A percentile compares a stretch with the other conserved stretches of the same genome.
These are phyloP conservation scores for Amanita molliuscula DNA, from an alignment of 768 basidiomycete genomes.

Conservation along the genomic window DNA sequence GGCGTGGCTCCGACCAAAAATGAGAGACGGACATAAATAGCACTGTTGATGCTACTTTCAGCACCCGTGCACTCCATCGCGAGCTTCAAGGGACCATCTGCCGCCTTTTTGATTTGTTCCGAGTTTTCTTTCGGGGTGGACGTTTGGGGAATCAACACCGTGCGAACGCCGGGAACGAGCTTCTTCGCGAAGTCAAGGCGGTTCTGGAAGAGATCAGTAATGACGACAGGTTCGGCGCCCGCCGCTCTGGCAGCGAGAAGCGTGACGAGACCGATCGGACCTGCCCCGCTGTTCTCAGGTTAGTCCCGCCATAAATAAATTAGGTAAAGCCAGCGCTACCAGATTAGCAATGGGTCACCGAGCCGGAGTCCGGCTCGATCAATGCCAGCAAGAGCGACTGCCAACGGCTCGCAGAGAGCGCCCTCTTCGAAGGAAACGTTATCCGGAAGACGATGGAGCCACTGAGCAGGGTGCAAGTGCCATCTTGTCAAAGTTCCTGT, in stretches of 20 bases:
- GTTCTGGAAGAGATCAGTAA: conserved; percentile 56
- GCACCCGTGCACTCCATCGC: conserved; percentile 58
- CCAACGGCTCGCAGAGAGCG: conserved; percentile 55
- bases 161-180: conserved; percentile 46
- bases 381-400: conserved; percentile 59
- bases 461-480: conserved; percentile 59
- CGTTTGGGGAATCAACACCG: conserved; percentile 42
- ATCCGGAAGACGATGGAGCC: conserved; percentile 56
- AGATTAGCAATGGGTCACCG: conserved; percentile 52
- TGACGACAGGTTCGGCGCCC: conserved; percentile 60
- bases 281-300: conserved; percentile 38
- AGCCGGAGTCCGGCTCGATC: conserved; percentile 56
- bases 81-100: conserved; percentile 37
- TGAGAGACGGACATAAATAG: conserved; percentile 35
- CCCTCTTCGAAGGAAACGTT: conserved; percentile 59
- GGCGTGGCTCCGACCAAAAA: background rate
- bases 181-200: conserved; percentile 59
- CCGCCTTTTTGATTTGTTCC: conserved; percentile 38
- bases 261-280: conserved; percentile 55
- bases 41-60: conserved; percentile 51
- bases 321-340: conserved; percentile 24
- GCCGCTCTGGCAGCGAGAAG: conserved; percentile 57
- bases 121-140: conserved; percentile 39
- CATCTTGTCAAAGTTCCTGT: conserved; percentile 53
- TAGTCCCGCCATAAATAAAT: background rate